Evolutionary conservation across 192 early-diverging fungal species (phyloP).

Genomic region (Coemansia sp.): DNA sequence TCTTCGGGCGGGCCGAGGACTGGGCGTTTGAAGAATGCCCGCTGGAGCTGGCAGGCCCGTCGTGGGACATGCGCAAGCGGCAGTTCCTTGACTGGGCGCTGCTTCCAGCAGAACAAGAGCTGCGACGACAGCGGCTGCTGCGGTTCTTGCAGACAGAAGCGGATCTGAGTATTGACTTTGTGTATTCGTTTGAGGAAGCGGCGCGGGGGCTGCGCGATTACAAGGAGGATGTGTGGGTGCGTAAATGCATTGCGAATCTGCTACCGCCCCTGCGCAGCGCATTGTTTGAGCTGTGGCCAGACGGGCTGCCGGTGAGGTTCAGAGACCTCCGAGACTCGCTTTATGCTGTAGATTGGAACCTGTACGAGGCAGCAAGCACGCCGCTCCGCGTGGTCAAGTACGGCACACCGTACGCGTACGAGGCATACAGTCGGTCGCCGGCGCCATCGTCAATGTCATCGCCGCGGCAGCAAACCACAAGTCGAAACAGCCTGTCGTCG

Average conservation of each 20-base stretch:
- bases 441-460: not conserved
- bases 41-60: slow-evolving; percentile 24
- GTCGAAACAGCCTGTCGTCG: slow-evolving; percentile 26
- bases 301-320: slow-evolving; percentile 49
- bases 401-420: slow-evolving; percentile 42
- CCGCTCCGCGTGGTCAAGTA: slow-evolving; percentile 45
- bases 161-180: slow-evolving; percentile 55
- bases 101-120: slow-evolving; percentile 51
- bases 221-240: slow-evolving; percentile 53
- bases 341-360: slow-evolving; percentile 53
- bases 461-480: slow-evolving; percentile 10
- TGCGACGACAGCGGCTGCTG: slow-evolving; percentile 45
- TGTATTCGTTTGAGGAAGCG: slow-evolving; percentile 50
- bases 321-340: slow-evolving; percentile 53
- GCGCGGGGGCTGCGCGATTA: slow-evolving; percentile 46
- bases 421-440: slow-evolving; percentile 22
- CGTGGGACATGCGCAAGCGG: slow-evolving; percentile 45
- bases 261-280: slow-evolving; percentile 37
- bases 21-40: slow-evolving; percentile 55
- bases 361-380: slow-evolving; percentile 51
- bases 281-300: slow-evolving; percentile 53
- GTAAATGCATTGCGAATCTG: slow-evolving; percentile 53
- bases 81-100: slow-evolving; percentile 56
- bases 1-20: slow-evolving; percentile 46
- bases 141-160: slow-evolving; percentile 49